Percentiles rank a stretch among this genome's conserved stretches.
Conservation (phyloP, 1,284 basidiomycete species). For the Melampsora americana region DNA sequence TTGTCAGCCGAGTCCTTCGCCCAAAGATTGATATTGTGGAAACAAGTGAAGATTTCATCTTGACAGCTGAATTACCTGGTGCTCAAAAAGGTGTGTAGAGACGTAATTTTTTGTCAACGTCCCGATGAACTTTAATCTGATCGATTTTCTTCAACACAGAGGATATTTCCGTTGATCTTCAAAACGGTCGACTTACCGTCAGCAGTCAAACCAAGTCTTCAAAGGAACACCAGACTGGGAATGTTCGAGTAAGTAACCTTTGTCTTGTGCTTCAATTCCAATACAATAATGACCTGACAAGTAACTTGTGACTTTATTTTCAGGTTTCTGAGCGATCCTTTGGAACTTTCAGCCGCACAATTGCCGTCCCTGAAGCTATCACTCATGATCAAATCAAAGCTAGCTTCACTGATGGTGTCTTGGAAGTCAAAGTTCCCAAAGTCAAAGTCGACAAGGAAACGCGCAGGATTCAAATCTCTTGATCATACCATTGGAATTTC, state of each 20-base stretch:
- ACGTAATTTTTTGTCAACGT: not conserved
- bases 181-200: conserved; percentile 17
- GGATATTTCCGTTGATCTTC: conserved; percentile 21
- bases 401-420: conserved; percentile 16
- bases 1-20: not conserved
- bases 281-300: not conserved
- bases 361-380: conserved; percentile 12
- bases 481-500: not conserved
- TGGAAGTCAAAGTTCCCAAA: conserved; percentile 23
- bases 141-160: not conserved
- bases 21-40: conserved; percentile 22
- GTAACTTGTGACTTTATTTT: not conserved
- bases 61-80: conserved; percentile 13
- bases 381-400: conserved; percentile 33
- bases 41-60: not conserved
- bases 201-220: conserved; percentile 8
- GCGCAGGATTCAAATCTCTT: conserved; percentile 17
- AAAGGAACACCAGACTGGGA: not conserved
- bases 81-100: conserved; percentile 6
- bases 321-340: conserved; percentile 34
- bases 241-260: conserved; percentile 10
- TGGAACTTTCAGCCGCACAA: conserved; percentile 14
- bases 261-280: too few relatives aligned
- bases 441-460: not conserved
- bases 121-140: not conserved